These are phyloP conservation scores for Flaveria brownii DNA, from an alignment of 129 eudicot genomes.

Conservation along the genomic window DNA sequence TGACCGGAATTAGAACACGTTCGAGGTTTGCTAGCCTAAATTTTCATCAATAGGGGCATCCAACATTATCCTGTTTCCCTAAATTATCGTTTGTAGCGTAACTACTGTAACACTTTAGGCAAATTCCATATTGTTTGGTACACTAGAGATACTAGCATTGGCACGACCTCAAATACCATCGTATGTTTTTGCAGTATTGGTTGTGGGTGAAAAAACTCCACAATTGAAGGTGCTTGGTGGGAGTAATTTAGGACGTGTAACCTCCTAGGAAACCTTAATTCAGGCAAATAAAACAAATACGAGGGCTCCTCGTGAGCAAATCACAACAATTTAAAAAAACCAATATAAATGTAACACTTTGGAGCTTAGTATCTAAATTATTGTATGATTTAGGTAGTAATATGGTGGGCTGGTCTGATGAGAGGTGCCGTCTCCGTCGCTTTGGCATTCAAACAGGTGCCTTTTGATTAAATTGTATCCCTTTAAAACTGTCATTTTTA, in stretches of 20 bases:
- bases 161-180: too few species aligned
- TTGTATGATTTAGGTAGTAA: slow-evolving; percentile 47
- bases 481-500: background rate
- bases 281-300: too few species aligned
- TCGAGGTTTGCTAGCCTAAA: too few species aligned
- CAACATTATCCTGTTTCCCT: too few species aligned
- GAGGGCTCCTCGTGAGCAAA: too few species aligned
- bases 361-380: background rate
- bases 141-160: too few species aligned
- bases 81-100: background rate
- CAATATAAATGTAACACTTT: background rate
- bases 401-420: slow-evolving; percentile 99
- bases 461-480: background rate
- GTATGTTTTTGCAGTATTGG: too few species aligned
- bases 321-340: background rate
- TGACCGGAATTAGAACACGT: background rate
- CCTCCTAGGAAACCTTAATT: too few species aligned
- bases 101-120: background rate
- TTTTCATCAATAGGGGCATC: too few species aligned
- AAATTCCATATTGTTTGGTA: background rate
- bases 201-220: too few species aligned
- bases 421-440: slow-evolving; percentile 98
- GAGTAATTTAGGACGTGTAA: too few species aligned
- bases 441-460: slow-evolving; percentile 91
- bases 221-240: too few species aligned